Percentiles rank a stretch among this genome's conserved stretches.
These are phyloP conservation scores for Pseudocohnilembus persalinus DNA, from an alignment of 169 alveolate species.

Conservation along the genomic window DNA sequence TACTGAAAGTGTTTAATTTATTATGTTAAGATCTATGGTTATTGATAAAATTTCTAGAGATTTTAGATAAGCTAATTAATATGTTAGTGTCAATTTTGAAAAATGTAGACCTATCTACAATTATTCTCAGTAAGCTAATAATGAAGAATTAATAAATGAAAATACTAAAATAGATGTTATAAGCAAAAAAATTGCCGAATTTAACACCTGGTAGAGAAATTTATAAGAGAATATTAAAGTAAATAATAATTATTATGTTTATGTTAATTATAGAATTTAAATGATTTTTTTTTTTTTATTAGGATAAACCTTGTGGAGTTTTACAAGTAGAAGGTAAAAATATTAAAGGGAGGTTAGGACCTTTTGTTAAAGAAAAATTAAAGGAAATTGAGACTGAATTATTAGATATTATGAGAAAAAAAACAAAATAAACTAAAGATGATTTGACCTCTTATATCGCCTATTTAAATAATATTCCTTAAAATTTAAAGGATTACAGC, in stretches of 20 bases:
- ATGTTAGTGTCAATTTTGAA: background rate
- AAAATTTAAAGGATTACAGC: slow-evolving; percentile 55
- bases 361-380: slow-evolving; percentile 51
- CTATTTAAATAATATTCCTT: slow-evolving; percentile 38
- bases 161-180: background rate
- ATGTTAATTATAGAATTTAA: too few species aligned
- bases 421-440: slow-evolving; percentile 41
- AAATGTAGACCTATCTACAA: background rate
- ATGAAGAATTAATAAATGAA: background rate
- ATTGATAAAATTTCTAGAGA: background rate
- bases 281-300: background rate
- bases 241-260: too few species aligned
- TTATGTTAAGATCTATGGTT: background rate
- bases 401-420: slow-evolving; percentile 49
- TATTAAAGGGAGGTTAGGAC: slow-evolving; percentile 51
- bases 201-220: background rate
- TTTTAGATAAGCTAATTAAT: background rate
- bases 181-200: background rate
- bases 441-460: slow-evolving; percentile 26
- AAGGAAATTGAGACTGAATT: slow-evolving; percentile 72
- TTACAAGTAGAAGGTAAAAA: slow-evolving; percentile 66
- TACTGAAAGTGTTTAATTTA: background rate
- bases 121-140: background rate
- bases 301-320: slow-evolving; percentile 39
- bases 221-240: background rate